Conservation (phyloP, 768 basidiomycete genomes). For the Pleurotus pulmonarius region DNA sequence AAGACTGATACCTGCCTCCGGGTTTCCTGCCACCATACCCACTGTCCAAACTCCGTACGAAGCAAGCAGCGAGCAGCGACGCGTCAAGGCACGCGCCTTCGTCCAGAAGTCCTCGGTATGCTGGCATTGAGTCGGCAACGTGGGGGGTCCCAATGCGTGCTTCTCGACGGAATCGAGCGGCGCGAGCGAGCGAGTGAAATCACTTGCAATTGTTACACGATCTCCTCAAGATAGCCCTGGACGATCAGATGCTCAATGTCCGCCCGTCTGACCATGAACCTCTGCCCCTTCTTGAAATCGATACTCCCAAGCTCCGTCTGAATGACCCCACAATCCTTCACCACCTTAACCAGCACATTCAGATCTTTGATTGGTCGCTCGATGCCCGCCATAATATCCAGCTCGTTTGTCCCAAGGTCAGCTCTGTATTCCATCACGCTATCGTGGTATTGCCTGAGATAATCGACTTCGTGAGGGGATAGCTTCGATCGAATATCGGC, state of each 20-base stretch:
- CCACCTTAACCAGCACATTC: conserved; percentile 82
- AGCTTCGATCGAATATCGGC: conserved; percentile 68
- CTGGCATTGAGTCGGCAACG: no score
- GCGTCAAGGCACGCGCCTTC: no score
- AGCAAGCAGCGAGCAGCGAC: no score
- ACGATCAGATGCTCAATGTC: conserved; percentile 95
- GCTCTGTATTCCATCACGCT: conserved; percentile 81
- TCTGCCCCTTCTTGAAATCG: conserved; percentile 84
- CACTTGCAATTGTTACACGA: conserved; percentile 28
- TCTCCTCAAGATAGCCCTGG: conserved; percentile 89
- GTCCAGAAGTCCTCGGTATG: no score
- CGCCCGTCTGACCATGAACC: conserved; percentile 83
- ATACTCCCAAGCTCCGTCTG: conserved; percentile 90
- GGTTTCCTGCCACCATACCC: no score
- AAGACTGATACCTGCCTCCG: no score
- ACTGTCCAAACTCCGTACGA: no score
- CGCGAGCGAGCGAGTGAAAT: no score
- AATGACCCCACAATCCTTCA: conserved; percentile 87
- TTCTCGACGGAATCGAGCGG: no score
- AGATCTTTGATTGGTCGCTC: conserved; percentile 84
- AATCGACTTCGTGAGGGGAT: conserved; percentile 81
- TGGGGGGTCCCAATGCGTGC: no score
- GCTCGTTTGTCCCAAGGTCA: conserved; percentile 72
- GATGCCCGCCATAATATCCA: conserved; percentile 85
- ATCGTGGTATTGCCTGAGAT: conserved; percentile 74